phyloP scores from a whole-genome alignment of 192 early-diverging fungal genomes.

The Backusella tarrabulga region DNA sequence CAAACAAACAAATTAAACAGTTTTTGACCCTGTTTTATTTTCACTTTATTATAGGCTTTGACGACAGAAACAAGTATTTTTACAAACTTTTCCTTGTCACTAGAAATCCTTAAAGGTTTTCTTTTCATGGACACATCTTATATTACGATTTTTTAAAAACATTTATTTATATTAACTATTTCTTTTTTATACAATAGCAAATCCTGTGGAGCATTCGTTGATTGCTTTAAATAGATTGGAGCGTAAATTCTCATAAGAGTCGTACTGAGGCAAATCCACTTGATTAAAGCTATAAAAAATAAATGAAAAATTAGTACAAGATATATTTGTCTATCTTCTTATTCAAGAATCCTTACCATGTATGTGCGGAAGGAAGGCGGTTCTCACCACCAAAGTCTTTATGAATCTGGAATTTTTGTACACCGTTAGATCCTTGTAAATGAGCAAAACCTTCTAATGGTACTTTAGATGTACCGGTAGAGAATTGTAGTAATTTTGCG shows the following conservation, averaged over 20 bases:
- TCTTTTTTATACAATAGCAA: constrained; percentile 74
- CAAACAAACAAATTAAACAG: too few relatives aligned
- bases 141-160: neutral
- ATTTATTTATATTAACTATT: neutral
- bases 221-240: constrained; percentile 83
- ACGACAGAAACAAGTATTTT: neutral
- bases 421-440: constrained; percentile 89
- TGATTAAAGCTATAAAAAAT: constrained; percentile 86
- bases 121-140: neutral
- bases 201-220: constrained; percentile 89
- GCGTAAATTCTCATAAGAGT: constrained; percentile 86
- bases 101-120: neutral
- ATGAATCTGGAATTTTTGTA: constrained; percentile 99
- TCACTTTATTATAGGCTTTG: too few relatives aligned
- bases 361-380: constrained; percentile 95
- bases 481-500: constrained; percentile 97
- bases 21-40: too few relatives aligned
- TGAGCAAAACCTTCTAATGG: constrained; percentile 94
- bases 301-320: constrained; percentile 7
- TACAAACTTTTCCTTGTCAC: neutral
- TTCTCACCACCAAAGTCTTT: constrained; percentile 86
- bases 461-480: constrained; percentile 96
- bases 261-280: constrained; percentile 92
- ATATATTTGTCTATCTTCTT: neutral
- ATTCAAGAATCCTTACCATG: constrained; percentile 66